phyloP scores from a whole-genome alignment of 352 stramenopile species.

The Globisporangium spinosum region DNA sequence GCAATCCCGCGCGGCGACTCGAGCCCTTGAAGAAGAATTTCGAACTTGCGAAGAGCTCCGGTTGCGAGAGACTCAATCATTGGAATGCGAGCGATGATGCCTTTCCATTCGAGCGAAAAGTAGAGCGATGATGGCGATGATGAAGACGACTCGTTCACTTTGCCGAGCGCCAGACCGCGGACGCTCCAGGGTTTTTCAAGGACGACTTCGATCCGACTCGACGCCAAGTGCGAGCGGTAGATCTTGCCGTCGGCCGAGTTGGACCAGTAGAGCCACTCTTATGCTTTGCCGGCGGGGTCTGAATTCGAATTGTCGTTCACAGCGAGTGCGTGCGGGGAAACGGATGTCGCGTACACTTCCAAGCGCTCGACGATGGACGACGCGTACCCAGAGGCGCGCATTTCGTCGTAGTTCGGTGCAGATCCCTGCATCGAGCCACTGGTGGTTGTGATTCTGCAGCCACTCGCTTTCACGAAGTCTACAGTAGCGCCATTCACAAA shows the following conservation, averaged over 20 bases:
- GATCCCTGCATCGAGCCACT: slow-evolving; percentile 45
- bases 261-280: slow-evolving; percentile 63
- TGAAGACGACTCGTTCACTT: background rate
- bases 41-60: background rate
- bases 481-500: background rate
- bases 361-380: slow-evolving; percentile 53
- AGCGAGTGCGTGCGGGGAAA: slow-evolving; percentile 46
- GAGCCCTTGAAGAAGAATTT: slow-evolving; percentile 38
- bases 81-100: slow-evolving; percentile 32
- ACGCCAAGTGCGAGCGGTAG: slow-evolving; percentile 52
- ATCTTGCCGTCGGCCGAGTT: slow-evolving; percentile 62
- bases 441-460: slow-evolving; percentile 52
- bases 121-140: slow-evolving; percentile 27
- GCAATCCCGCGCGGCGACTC: slow-evolving; percentile 48
- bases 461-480: slow-evolving; percentile 24
- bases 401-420: slow-evolving; percentile 43
- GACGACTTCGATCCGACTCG: slow-evolving; percentile 40
- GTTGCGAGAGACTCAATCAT: slow-evolving; percentile 1
- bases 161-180: slow-evolving; percentile 38
- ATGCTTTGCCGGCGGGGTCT: background rate
- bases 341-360: slow-evolving; percentile 28
- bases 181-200: slow-evolving; percentile 47
- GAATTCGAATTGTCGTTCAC: slow-evolving; percentile 27
- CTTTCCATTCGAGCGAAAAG: slow-evolving; percentile 59
- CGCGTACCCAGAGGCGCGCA: slow-evolving; percentile 37